Evolutionary conservation across 2,329 filamentous ascomycete genomes (phyloP).

Genomic region (Fusarium verticillioides): DNA sequence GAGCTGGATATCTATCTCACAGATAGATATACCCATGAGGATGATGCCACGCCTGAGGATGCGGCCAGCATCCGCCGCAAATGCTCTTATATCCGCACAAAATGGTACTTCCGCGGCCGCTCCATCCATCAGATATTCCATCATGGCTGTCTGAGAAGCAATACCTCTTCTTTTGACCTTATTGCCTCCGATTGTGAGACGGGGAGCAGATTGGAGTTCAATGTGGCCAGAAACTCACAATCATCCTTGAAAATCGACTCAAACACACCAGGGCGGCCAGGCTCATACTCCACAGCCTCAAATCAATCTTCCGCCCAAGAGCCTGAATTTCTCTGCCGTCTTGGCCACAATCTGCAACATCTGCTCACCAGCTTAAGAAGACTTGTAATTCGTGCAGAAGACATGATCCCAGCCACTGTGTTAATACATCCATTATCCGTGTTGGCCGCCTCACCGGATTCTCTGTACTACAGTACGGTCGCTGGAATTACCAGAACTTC

Average conservation of each 20-base stretch:
- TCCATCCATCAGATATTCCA: no score
- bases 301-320: neutral
- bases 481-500: neutral
- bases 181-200: neutral
- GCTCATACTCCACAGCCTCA: neutral
- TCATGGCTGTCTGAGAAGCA: neutral
- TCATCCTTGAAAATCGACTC: no score
- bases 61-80: no score
- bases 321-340: neutral
- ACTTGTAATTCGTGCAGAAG: neutral
- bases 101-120: no score
- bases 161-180: neutral
- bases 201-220: no score
- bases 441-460: neutral
- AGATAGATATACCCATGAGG: no score
- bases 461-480: neutral
- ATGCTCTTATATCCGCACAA: no score
- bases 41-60: no score
- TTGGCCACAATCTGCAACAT: neutral
- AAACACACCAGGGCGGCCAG: neutral
- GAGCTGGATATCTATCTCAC: no score
- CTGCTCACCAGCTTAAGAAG: neutral
- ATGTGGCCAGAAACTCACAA: no score
- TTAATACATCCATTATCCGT: neutral
- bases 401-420: neutral